Conservation (phyloP, 2,329 filamentous ascomycete genomes). For the Talaromyces islandicus region DNA sequence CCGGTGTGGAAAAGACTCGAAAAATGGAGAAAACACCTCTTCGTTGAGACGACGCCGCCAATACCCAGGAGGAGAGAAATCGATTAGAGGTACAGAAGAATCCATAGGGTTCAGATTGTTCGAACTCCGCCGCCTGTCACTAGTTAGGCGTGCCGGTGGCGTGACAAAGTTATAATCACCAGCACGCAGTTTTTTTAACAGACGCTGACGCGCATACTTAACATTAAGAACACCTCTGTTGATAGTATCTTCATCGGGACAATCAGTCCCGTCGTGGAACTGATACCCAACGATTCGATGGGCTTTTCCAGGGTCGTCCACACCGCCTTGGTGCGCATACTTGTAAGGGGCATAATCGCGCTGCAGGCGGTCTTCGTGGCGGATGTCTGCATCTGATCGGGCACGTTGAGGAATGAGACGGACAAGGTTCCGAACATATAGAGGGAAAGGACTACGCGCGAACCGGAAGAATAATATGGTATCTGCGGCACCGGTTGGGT, state of each 20-base stretch:
- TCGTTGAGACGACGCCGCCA: conserved; percentile 94
- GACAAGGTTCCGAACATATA: background rate
- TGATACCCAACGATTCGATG: background rate
- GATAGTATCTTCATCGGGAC: background rate
- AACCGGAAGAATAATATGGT: background rate
- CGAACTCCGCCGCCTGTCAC: background rate
- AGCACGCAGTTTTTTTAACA: background rate
- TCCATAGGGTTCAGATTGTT: background rate
- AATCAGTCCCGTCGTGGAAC: background rate
- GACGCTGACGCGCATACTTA: background rate
- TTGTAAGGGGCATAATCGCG: background rate
- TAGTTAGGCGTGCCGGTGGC: background rate
- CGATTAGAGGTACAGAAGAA: background rate
- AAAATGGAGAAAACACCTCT: conserved; percentile 94
- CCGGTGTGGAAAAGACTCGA: conserved; percentile 29
- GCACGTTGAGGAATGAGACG: background rate
- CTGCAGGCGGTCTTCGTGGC: background rate
- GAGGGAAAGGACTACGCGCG: background rate
- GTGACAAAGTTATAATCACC: background rate
- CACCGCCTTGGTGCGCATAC: background rate
- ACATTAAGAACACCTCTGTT: background rate
- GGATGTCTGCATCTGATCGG: background rate
- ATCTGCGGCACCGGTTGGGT: background rate
- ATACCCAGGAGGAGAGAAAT: conserved; percentile 34
- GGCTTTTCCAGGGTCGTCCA: background rate